Evolutionary conservation across 495 filamentous ascomycete species (phyloP), one percentile per base, ranked within the genome.

Genomic region (Daldinia decipiens): DNA sequence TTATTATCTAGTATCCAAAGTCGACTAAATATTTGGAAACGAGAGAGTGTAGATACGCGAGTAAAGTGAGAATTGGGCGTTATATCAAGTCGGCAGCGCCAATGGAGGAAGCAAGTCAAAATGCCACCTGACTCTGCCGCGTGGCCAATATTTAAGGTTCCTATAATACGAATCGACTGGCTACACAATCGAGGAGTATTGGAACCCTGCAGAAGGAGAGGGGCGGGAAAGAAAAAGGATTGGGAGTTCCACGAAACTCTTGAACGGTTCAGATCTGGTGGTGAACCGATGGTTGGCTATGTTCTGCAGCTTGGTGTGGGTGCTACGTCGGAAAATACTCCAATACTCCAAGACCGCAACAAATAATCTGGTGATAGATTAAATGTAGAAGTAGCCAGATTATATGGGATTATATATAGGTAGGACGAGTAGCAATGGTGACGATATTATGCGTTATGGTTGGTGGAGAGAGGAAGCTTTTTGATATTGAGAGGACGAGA

Each of bases 171-270:
- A 69, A 62, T 65, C 62, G 65, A 56, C 17, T 64, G 60, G 50
- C 38, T 36, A 52, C 34, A 54, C 38, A 40, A 6, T 72, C 31
- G 56, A 68, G 24, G 29, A 56, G 24, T 53, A 24, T 65, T 17
- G 61, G 50, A 66, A 73, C 47, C 43, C 54, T 59, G 64, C 54
- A 13, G 27, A 29, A 38, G 40, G 51, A 59, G 34, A 45, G 54
- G 43, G 39, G 53, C 29, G 50, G 52, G 26, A 21, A 54, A 36
- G 19, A 12, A 36, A 38, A 34, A 47, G 54, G 59, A 57, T 58
- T 34, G 60, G 40, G 56, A 68, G 61, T 57, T 68, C 65, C 60
- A 59, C 70, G 34, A 62, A 68, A 61, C 54, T 68, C n/a, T 68
- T 11, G 43, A 65, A 61, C 31, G 29, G 62, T 65, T 72, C 56